Evolutionary conservation across 73 alveolate species (phyloP).

Genomic region (Tetrahymena malaccensis): DNA sequence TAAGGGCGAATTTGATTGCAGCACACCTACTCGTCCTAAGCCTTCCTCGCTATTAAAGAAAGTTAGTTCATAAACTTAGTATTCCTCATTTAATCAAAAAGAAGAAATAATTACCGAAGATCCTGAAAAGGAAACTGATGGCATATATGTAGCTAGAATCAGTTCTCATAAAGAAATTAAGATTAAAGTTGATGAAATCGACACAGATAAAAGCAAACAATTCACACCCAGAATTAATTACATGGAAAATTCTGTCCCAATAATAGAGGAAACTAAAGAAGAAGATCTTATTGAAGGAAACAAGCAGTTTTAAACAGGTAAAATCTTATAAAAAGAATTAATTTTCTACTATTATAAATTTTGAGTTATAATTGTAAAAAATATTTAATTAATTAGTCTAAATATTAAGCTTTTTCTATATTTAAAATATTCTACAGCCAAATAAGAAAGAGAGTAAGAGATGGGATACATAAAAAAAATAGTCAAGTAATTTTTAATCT

Average conservation of each 20-base stretch:
- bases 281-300: not conserved
- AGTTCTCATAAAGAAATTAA: not conserved
- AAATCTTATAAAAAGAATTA: not conserved
- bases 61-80: not conserved
- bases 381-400: not conserved
- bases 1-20: not conserved
- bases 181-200: not conserved
- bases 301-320: not conserved
- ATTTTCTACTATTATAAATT: not conserved
- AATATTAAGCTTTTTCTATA: not conserved
- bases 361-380: not conserved
- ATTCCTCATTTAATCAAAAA: not conserved
- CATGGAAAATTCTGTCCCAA: not conserved
- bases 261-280: not conserved
- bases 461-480: not conserved
- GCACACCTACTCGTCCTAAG: not conserved
- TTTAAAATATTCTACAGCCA: not conserved
- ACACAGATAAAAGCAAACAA: not conserved
- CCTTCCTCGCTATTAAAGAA: not conserved
- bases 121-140: not conserved
- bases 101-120: not conserved
- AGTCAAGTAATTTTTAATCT: not conserved
- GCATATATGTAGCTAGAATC: not conserved
- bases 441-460: not conserved
- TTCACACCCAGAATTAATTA: not conserved